Conservation (phyloP, 371 early-diverging fungal genomes). For the Syncephalastrum racemosum region DNA sequence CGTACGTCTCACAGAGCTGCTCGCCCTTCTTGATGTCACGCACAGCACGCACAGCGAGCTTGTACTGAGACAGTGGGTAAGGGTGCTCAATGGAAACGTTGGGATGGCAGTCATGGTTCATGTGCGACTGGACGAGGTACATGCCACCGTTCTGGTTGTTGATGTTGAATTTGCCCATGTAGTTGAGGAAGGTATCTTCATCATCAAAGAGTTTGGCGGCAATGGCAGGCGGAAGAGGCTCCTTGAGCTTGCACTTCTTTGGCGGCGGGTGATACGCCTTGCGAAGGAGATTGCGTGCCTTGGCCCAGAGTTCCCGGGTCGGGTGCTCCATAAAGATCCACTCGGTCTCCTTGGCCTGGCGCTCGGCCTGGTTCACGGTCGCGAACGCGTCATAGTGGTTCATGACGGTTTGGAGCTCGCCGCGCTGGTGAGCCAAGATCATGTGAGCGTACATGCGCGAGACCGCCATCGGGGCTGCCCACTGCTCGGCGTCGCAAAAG, state of each 20-base stretch:
- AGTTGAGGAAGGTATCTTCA: slow-evolving; percentile 58
- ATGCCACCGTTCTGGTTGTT: slow-evolving; percentile 72
- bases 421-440: slow-evolving; percentile 57
- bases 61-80: slow-evolving; percentile 47
- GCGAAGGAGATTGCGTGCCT: slow-evolving; percentile 43
- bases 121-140: slow-evolving; percentile 61
- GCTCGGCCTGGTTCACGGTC: slow-evolving; percentile 63
- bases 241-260: slow-evolving; percentile 52
- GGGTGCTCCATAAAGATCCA: slow-evolving; percentile 66
- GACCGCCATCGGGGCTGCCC: slow-evolving; percentile 62
- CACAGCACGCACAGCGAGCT: slow-evolving; percentile 53
- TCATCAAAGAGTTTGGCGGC: slow-evolving; percentile 50
- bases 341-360: slow-evolving; percentile 64
- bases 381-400: slow-evolving; percentile 64
- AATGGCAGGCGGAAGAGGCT: slow-evolving; percentile 51
- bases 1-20: slow-evolving; percentile 62
- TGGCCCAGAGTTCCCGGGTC: slow-evolving; percentile 55
- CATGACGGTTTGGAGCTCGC: slow-evolving; percentile 49
- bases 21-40: slow-evolving; percentile 60
- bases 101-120: slow-evolving; percentile 61
- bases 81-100: slow-evolving; percentile 59
- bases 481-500: slow-evolving; percentile 51
- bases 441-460: slow-evolving; percentile 59
- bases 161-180: slow-evolving; percentile 66
- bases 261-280: slow-evolving; percentile 53